Percentiles rank a stretch among this genome's conserved stretches.
phyloP scores from a whole-genome alignment of 352 stramenopile species.

The Phytophthora europaea region DNA sequence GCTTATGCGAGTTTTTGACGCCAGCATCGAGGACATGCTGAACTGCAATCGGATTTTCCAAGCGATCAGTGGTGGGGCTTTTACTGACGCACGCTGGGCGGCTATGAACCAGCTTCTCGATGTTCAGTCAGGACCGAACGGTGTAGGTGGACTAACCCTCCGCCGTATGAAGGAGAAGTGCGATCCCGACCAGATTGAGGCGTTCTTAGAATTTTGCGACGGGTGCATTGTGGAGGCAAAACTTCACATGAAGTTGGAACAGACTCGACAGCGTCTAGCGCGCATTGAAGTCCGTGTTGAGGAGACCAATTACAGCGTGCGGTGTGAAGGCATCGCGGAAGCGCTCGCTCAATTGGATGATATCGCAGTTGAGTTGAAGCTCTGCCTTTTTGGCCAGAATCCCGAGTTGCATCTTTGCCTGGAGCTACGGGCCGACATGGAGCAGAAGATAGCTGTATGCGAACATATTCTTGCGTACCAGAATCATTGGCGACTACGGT shows the following conservation, averaged over 20 bases:
- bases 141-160: slow-evolving; percentile 26
- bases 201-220: slow-evolving; percentile 49
- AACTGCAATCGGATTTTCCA: slow-evolving; percentile 61
- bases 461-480: slow-evolving; percentile 55
- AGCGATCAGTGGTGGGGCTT: slow-evolving; percentile 49
- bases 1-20: slow-evolving; percentile 46
- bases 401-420: slow-evolving; percentile 49
- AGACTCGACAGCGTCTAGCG: slow-evolving; percentile 39
- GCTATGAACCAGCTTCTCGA: slow-evolving; percentile 34
- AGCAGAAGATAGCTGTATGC: slow-evolving; percentile 44
- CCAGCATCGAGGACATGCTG: slow-evolving; percentile 56
- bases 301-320: slow-evolving; percentile 54
- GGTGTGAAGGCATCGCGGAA: slow-evolving; percentile 43
- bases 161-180: slow-evolving; percentile 40
- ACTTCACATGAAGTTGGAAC: slow-evolving; percentile 46
- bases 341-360: slow-evolving; percentile 48
- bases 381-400: slow-evolving; percentile 56
- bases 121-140: neutral
- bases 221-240: slow-evolving; percentile 66
- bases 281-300: slow-evolving; percentile 43
- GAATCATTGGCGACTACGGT: slow-evolving; percentile 51
- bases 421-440: slow-evolving; percentile 41
- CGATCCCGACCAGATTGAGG: slow-evolving; percentile 14
- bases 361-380: slow-evolving; percentile 43
- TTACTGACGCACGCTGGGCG: slow-evolving; percentile 54